Base-by-base conservation (phyloP, 805 yeast genomes). In the Candida montana region DNA sequence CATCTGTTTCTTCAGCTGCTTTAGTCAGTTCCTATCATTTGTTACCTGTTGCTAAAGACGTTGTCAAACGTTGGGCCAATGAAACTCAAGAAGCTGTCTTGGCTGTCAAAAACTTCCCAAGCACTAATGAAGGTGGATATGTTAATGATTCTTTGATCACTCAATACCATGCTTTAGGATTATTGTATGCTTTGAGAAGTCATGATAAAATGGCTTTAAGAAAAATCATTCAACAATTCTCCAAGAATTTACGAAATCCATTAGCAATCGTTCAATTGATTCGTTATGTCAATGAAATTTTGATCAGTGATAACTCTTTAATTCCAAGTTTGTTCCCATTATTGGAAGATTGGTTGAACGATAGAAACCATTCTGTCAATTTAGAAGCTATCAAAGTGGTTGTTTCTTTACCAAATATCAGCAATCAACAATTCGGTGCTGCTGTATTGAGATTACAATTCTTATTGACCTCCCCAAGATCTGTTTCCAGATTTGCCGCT, bases 91-190 rank as follows among this genome's bases (percentile, higher is more conserved):
- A 93, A 62, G 82, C 95, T n/a, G 79, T 89, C 37, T 68, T 71
- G 42, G 76, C 86, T 17, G 44, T 57, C 41, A 69, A 69, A 46
- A 60, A 62, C 8, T 69, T 59, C 54, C 72, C 75, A 35, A 59
- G 64, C 11, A 64, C 67, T 20, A 58, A 59, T 16, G 59, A 58
- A 19, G 34, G 36, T 11, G 57, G 58, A 6, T 81, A 77, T 54
- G 83, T 91, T 38, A 69, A 79, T 15, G 79, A 91, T 33, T 78
- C 95, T 17, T 80, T 75, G 63, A 83, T 87, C 72, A 75, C 95
- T 45, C 98, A 93, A 69, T 93, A 91, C 66, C 98, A 93, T 63
- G 97, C 99, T 3, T 71, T 93, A 52, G 97, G 96, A 19, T 73
- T 93, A 54, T 68, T 95, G 53, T 90, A 89, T 62, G 84, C 85